These are phyloP conservation scores for Escallonia herrerae DNA, from an alignment of 129 eudicot genomes.

Conservation along the genomic window DNA sequence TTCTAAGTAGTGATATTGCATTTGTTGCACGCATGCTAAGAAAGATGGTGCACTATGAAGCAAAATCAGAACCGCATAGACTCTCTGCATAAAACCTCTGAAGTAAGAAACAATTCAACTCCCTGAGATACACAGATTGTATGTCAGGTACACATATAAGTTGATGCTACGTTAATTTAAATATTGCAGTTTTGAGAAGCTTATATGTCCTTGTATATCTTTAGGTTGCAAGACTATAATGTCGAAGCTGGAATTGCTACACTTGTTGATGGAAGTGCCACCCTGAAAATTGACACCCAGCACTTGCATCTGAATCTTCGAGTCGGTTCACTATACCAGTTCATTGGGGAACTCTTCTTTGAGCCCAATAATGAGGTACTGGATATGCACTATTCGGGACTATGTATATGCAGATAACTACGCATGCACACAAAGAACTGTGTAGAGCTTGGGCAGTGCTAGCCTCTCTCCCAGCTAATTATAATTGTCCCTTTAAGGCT, in stretches of 20 bases:
- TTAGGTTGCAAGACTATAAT: slow-evolving; percentile 64
- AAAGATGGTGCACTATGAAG: too few species aligned
- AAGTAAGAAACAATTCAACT: neutral
- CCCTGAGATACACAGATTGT: neutral
- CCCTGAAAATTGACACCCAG: slow-evolving; percentile 60
- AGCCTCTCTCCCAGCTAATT: too few species aligned
- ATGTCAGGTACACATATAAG: too few species aligned
- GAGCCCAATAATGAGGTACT: slow-evolving; percentile 61
- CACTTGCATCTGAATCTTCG: slow-evolving; percentile 59
- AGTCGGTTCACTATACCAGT: slow-evolving; percentile 69
- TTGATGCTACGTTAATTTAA: too few species aligned
- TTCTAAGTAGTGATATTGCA: too few species aligned
- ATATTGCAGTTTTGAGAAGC: neutral
- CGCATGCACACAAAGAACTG: too few species aligned
- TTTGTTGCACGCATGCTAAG: too few species aligned
- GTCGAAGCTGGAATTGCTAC: slow-evolving; percentile 64
- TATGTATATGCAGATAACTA: too few species aligned
- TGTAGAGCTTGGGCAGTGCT: too few species aligned
- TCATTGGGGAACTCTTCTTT: slow-evolving; percentile 76
- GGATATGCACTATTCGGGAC: neutral
- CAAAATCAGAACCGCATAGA: too few species aligned
- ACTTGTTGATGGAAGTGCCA: slow-evolving; percentile 64
- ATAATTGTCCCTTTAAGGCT: too few species aligned
- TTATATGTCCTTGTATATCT: slow-evolving; percentile 16
- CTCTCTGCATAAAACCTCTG: too few species aligned